Evolutionary conservation across 257 asterid species (phyloP).

Genomic region (Plantago elongata): DNA sequence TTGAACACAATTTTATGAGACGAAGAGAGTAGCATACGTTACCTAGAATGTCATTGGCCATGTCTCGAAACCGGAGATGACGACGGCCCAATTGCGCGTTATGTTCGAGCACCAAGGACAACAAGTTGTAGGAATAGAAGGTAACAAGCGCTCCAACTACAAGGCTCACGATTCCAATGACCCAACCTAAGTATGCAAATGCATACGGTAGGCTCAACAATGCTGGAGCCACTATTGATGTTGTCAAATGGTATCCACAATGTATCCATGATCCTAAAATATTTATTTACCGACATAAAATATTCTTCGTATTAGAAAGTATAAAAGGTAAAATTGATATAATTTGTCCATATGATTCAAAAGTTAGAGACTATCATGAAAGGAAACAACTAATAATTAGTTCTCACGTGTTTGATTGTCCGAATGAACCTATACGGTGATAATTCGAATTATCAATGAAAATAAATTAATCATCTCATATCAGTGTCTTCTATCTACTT

Average conservation of each 20-base stretch:
- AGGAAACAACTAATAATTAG: too few relatives aligned
- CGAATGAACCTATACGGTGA: too few relatives aligned
- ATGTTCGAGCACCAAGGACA: slow-evolving; percentile 76
- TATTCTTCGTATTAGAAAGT: too few relatives aligned
- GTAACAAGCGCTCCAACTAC: slow-evolving; percentile 60
- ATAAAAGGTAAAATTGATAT: too few relatives aligned
- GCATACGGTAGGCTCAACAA: slow-evolving; percentile 80
- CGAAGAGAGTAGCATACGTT: neutral
- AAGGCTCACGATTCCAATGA: slow-evolving; percentile 44
- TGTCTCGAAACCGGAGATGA: slow-evolving; percentile 69
- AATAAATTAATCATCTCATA: too few relatives aligned
- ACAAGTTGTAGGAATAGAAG: slow-evolving; percentile 64
- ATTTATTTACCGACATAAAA: neutral
- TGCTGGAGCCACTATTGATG: slow-evolving; percentile 88
- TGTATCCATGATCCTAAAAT: slow-evolving; percentile 76
- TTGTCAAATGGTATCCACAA: slow-evolving; percentile 78
- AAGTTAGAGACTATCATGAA: too few relatives aligned
- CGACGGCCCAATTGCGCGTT: slow-evolving; percentile 61
- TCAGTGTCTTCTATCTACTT: too few relatives aligned
- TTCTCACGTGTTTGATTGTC: too few relatives aligned
- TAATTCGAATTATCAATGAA: too few relatives aligned
- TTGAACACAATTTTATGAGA: too few relatives aligned
- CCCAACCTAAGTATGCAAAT: slow-evolving; percentile 77
- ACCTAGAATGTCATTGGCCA: slow-evolving; percentile 75
- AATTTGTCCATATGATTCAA: too few relatives aligned